A percentile compares a stretch with the other conserved stretches of the same genome.
These are phyloP conservation scores for Pelargonium cotyledonis DNA, from an alignment of 441 rosid genomes.

Conservation along the genomic window DNA sequence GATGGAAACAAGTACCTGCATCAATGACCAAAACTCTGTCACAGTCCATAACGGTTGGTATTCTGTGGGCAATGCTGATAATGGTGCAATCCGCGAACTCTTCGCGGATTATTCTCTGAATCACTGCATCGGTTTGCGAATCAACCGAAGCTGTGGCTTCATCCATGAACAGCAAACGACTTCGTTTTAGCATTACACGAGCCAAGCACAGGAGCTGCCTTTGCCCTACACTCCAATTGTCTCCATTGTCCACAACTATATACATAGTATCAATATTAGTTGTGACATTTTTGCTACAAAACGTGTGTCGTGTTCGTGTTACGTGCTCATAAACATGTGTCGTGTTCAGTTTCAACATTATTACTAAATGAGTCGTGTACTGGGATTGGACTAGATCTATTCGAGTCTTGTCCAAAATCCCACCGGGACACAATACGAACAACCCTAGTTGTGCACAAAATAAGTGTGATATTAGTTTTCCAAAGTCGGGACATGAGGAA, in stretches of 20 bases:
- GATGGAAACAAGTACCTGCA: background rate
- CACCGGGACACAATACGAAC: no score
- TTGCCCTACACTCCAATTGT: constrained; percentile 98
- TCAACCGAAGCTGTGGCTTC: constrained; percentile 97
- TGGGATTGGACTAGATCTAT: no score
- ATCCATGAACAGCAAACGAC: constrained; percentile 73
- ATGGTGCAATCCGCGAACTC: constrained; percentile 74
- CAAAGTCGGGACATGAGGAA: no score
- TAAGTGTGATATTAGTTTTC: no score
- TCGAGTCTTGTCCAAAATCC: no score
- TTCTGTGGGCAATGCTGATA: constrained; percentile 79
- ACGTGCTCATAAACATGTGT: no score
- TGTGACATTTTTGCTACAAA: no score
- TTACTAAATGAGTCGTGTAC: no score
- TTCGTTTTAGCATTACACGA: constrained; percentile 76
- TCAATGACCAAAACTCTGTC: constrained; percentile 84
- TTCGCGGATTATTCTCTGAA: constrained; percentile 62
- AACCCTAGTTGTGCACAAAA: no score
- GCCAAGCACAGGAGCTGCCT: constrained; percentile 87
- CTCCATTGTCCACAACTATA: constrained; percentile 75
- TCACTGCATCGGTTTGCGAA: constrained; percentile 81
- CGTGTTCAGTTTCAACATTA: no score
- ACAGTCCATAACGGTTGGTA: constrained; percentile 80
- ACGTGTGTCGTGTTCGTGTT: no score
- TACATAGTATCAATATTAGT: no score